phyloP scores from a whole-genome alignment of 805 yeast species.

The Komagataella populi region DNA sequence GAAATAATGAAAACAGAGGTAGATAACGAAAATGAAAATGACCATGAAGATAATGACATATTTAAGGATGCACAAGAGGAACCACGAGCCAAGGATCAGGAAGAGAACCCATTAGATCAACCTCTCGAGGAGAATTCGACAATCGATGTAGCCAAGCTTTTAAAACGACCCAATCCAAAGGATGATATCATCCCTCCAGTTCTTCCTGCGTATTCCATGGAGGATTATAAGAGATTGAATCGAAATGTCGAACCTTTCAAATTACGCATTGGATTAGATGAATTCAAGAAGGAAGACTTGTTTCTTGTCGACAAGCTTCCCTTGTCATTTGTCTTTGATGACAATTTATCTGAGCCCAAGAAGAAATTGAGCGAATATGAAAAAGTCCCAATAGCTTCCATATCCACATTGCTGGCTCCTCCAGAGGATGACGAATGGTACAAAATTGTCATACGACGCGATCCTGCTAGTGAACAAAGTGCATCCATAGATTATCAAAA shows the following conservation, averaged over 20 bases:
- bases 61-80: slow-evolving; percentile 5
- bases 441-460: slow-evolving; percentile 38
- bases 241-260: slow-evolving; percentile 26
- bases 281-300: slow-evolving; percentile 30
- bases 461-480: slow-evolving; percentile 22
- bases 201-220: slow-evolving; percentile 17
- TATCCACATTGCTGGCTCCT: slow-evolving; percentile 54
- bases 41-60: slow-evolving; percentile 1
- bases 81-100: slow-evolving; percentile 2
- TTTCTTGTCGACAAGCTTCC: slow-evolving; percentile 35
- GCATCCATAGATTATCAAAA: slow-evolving; percentile 29
- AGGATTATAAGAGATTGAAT: slow-evolving; percentile 11
- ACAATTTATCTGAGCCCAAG: slow-evolving; percentile 4
- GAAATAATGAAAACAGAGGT: not conserved
- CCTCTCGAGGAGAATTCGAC: slow-evolving; percentile 5
- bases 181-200: slow-evolving; percentile 16
- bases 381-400: slow-evolving; percentile 4
- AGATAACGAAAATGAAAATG: not conserved
- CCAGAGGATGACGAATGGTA: slow-evolving; percentile 48
- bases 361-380: slow-evolving; percentile 6
- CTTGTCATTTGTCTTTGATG: slow-evolving; percentile 32
- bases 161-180: slow-evolving; percentile 18
- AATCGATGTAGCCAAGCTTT: slow-evolving; percentile 24
- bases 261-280: slow-evolving; percentile 25
- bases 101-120: not conserved